Percentiles rank a stretch among this genome's conserved stretches.
These are phyloP conservation scores for Penicillium malachiteum DNA, from an alignment of 495 filamentous ascomycete genomes.

Conservation along the genomic window DNA sequence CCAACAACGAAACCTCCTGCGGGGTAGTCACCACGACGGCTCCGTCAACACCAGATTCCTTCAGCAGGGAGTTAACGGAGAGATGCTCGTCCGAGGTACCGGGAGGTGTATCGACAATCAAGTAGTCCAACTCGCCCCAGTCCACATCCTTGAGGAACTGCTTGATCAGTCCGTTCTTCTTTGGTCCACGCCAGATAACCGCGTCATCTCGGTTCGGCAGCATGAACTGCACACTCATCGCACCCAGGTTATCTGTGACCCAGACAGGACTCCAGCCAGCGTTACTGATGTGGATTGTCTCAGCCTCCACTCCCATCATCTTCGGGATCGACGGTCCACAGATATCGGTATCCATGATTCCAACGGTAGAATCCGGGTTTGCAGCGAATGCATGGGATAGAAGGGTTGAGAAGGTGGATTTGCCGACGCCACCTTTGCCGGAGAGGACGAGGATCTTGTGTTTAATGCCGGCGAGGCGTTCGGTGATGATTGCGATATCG, in stretches of 20 bases:
- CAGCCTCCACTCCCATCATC: constrained; percentile 94
- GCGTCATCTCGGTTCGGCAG: constrained; percentile 88
- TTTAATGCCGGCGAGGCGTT: constrained; percentile 72
- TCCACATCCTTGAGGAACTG: constrained; percentile 96
- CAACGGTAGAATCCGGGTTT: constrained; percentile 71
- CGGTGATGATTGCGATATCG: constrained; percentile 82
- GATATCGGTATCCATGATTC: constrained; percentile 96
- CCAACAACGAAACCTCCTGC: constrained; percentile 88
- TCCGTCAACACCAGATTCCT: constrained; percentile 86
- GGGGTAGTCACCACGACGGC: constrained; percentile 93
- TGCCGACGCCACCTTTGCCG: constrained; percentile 96
- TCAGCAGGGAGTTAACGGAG: constrained; percentile 82
- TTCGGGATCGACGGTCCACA: constrained; percentile 92
- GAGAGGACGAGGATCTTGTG: constrained; percentile 92
- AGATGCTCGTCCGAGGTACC: constrained; percentile 95
- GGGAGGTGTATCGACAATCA: constrained; percentile 93
- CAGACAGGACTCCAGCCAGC: constrained; percentile 91
- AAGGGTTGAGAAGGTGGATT: constrained; percentile 85
- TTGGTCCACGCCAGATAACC: constrained; percentile 94
- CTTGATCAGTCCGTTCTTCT: constrained; percentile 98
- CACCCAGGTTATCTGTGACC: constrained; percentile 85
- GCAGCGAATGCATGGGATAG: constrained; percentile 84
- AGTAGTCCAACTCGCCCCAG: constrained; percentile 91
- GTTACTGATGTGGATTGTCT: constrained; percentile 84
- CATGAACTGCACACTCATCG: constrained; percentile 99